Percentiles rank a stretch among this genome's conserved stretches.
phyloP scores from a whole-genome alignment of 495 filamentous ascomycete species.

The Physcia stellaris region DNA sequence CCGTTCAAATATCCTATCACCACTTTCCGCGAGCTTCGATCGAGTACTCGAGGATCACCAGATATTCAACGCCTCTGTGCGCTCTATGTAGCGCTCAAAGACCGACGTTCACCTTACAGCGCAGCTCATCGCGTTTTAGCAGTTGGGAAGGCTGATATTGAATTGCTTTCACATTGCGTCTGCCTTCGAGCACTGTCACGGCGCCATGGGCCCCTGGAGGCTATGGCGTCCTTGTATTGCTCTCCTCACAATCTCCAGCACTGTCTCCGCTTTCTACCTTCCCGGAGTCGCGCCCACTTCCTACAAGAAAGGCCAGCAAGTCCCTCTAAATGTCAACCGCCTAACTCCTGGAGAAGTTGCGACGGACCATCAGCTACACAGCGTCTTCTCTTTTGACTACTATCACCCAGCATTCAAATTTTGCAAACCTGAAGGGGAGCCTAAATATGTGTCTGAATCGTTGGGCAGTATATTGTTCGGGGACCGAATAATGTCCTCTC shows the following conservation, averaged over 20 bases:
- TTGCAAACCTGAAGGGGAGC: slow-evolving; percentile 63
- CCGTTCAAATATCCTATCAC: no score
- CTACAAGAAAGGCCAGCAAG: slow-evolving; percentile 58
- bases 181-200: background rate
- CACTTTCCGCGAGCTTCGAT: no score
- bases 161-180: no score
- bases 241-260: slow-evolving; percentile 24
- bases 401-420: slow-evolving; percentile 79
- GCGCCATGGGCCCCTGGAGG: slow-evolving; percentile 1
- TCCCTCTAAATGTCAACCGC: slow-evolving; percentile 86
- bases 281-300: slow-evolving; percentile 92
- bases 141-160: no score
- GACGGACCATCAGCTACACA: slow-evolving; percentile 63
- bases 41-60: no score
- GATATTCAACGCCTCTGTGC: no score
- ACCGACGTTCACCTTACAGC: no score
- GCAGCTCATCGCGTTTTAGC: no score
- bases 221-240: background rate
- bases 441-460: slow-evolving; percentile 67
- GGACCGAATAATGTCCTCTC: slow-evolving; percentile 85
- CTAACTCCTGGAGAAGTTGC: slow-evolving; percentile 72
- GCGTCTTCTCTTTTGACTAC: slow-evolving; percentile 91
- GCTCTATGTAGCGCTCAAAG: no score
- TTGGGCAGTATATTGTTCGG: slow-evolving; percentile 93
- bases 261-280: slow-evolving; percentile 78